Evolutionary conservation across 31 red algal species (phyloP).

Genomic region (Odonthalia washingtoniensis): DNA sequence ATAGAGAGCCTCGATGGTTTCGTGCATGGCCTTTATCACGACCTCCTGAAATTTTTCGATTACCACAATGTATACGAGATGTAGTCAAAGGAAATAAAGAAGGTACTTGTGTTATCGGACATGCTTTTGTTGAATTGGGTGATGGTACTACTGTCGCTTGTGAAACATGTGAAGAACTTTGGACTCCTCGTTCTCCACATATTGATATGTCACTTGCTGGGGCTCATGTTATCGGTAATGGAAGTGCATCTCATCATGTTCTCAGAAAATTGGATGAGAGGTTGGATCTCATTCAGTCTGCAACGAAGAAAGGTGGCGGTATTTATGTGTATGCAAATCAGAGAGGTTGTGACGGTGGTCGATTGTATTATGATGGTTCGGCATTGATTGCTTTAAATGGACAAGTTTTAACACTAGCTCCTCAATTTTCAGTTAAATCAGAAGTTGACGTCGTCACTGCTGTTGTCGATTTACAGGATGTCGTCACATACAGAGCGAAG

Average conservation of each 20-base stretch:
- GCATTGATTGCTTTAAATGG: constrained; percentile 90
- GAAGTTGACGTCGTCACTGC: constrained; percentile 82
- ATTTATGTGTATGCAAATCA: constrained; percentile 96
- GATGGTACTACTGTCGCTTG: constrained; percentile 78
- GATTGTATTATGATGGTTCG: constrained; percentile 97
- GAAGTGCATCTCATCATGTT: constrained; percentile 86
- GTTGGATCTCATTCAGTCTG: constrained; percentile 68
- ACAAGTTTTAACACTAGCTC: constrained; percentile 73
- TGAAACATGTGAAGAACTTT: constrained; percentile 98
- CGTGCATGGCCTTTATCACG: constrained; percentile 63
- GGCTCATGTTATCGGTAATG: constrained; percentile 88
- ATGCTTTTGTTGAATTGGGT: constrained; percentile 74
- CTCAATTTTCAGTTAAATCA: constrained; percentile 74
- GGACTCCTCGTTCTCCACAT: constrained; percentile 83
- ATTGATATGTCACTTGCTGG: constrained; percentile 79
- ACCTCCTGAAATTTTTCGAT: constrained; percentile 57
- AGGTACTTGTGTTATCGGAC: constrained; percentile 64
- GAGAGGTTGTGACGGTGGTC: constrained; percentile 95
- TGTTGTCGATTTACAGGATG: constrained; percentile 76
- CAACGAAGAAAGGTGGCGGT: constrained; percentile 87
- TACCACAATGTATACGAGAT: constrained; percentile 66
- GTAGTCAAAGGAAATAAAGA: neutral
- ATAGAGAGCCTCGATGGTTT: constrained; percentile 97
- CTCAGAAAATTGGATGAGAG: constrained; percentile 85
- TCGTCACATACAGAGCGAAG: constrained; percentile 57